Evolutionary conservation across 2,329 filamentous ascomycete genomes (phyloP), one percentile per base, ranked within the genome.

Genomic region (Septoria petroselini): DNA sequence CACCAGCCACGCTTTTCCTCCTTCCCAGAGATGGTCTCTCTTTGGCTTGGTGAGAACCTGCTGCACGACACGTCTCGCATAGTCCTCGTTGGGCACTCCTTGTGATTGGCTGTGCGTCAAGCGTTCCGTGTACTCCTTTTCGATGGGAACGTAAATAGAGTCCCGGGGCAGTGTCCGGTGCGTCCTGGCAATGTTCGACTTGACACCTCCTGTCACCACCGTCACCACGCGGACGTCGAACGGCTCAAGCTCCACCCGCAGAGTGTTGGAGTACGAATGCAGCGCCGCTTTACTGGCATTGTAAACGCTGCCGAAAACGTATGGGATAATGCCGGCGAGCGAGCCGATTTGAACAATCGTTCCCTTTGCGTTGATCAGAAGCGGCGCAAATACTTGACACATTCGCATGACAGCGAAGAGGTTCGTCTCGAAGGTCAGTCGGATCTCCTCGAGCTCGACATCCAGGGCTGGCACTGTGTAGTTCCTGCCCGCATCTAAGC

Each of bases 201-300:
- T 75, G 25, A 84, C 80, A 7, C 81, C 80, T 7, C 81, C 81
- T 1, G 81, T 83, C 5, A 83, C 67, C 4, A 77, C 64, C 0
- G 67, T 76, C 7, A 76, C 58, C 5, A 77, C 74, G 8, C 69
- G 65, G 6, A 76, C 73, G 6, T 70, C 73, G 12, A 77, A 72
- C 1, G 78, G 79, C 50, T 64, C 70, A 8, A 83, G 66, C 59
- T 83, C 79, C 14, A 83, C 74, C 9, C 81, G 73, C 39, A 83
- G 63, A 0, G 78, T 80, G 52, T 83, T 74, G 49, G 74, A 76
- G 62, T 79, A 83, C 1, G 73, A 70, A 61, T 82, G 79, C 29
- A 83, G 61, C 0, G 81, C 80, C 0, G 78, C 80, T 63, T 83
- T 83, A 30, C 75, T 76, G 6, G 79, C 77, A 58, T 79, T 80